Evolutionary conservation across 2,329 filamentous ascomycete species (phyloP).

Genomic region (Cytospora piceae): DNA sequence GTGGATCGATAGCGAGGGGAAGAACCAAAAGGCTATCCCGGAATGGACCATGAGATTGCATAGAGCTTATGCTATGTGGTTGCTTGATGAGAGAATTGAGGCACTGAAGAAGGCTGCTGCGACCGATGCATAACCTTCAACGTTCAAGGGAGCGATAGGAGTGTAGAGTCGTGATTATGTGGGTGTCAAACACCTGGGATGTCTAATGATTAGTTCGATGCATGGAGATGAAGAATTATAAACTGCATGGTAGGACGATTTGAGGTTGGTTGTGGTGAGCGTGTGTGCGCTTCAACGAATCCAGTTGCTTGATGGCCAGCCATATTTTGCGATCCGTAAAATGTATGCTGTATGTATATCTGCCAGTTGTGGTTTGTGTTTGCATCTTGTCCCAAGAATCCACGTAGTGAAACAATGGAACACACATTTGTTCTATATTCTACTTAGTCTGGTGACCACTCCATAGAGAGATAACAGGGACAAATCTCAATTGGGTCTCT

Average conservation of each 20-base stretch:
- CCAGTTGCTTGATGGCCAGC: too few relatives aligned
- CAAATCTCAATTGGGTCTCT: too few relatives aligned
- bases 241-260: too few relatives aligned
- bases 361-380: not conserved
- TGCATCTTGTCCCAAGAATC: not conserved
- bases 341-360: too few relatives aligned
- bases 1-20: constrained; percentile 14
- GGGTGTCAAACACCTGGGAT: too few relatives aligned
- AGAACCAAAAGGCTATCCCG: constrained; percentile 10
- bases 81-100: constrained; percentile 18
- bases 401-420: not conserved
- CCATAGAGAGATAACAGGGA: too few relatives aligned
- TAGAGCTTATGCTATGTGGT: constrained; percentile 16
- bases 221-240: too few relatives aligned
- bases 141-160: not conserved
- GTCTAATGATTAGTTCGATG: not conserved
- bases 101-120: not conserved
- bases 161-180: not conserved
- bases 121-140: not conserved
- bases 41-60: constrained; percentile 15
- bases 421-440: not conserved
- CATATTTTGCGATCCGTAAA: too few relatives aligned
- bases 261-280: too few relatives aligned
- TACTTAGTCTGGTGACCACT: too few relatives aligned
- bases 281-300: too few relatives aligned